Conservation (phyloP, 768 basidiomycete species). For the Chalciporus pseudorubinellus region DNA sequence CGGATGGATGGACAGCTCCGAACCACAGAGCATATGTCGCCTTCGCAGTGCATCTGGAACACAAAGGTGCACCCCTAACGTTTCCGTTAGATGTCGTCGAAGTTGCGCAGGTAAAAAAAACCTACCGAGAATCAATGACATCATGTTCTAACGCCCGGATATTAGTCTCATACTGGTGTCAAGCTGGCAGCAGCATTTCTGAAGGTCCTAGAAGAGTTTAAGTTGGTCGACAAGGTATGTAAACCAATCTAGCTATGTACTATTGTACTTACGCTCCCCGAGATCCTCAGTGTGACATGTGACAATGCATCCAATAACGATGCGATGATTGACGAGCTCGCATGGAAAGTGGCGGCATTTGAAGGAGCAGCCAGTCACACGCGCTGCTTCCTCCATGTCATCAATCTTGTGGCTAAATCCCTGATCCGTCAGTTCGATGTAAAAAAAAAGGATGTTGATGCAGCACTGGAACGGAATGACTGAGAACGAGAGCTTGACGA, state of each 20-base stretch:
- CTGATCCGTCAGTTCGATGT: neutral
- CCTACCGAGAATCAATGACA: neutral
- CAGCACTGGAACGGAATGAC: neutral
- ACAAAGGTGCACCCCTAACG: slow-evolving; percentile 25
- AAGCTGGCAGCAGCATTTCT: neutral
- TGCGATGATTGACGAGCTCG: slow-evolving; percentile 19
- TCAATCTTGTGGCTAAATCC: slow-evolving; percentile 30
- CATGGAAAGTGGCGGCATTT: slow-evolving; percentile 20
- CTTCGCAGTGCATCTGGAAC: slow-evolving; percentile 33
- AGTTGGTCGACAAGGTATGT: slow-evolving; percentile 14
- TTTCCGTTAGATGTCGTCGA: slow-evolving; percentile 31
- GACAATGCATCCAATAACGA: slow-evolving; percentile 31
- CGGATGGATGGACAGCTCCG: slow-evolving; percentile 39
- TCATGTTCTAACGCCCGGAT: no score
- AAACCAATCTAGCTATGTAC: no score
- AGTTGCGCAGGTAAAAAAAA: neutral
- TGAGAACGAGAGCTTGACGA: no score
- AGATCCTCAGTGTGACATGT: slow-evolving; percentile 20
- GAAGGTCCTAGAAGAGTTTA: slow-evolving; percentile 18
- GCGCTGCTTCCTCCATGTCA: slow-evolving; percentile 39
- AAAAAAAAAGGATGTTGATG: neutral
- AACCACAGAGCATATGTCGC: slow-evolving; percentile 36
- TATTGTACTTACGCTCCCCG: neutral
- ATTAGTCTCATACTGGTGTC: neutral
- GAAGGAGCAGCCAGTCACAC: slow-evolving; percentile 24